Conservation (phyloP, 768 basidiomycete genomes). For the Lactifluus subvellereus region DNA sequence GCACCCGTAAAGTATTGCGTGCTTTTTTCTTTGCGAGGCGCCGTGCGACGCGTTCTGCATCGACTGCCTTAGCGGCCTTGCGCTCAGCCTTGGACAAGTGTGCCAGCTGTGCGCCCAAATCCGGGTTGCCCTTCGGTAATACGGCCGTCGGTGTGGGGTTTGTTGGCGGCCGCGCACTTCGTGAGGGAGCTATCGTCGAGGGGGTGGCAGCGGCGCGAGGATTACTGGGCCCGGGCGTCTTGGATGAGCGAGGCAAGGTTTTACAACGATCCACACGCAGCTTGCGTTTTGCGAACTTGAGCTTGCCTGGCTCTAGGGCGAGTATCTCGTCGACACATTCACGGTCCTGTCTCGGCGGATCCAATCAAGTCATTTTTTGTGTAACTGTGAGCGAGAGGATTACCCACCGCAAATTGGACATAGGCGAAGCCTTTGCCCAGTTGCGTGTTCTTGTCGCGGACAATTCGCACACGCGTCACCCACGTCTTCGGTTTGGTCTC, state of each 20-base stretch:
- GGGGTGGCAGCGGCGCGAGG: conserved; percentile 25
- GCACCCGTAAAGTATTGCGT: conserved; percentile 45
- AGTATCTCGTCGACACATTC: conserved; percentile 91
- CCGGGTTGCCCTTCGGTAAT: conserved; percentile 71
- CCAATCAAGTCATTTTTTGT: neutral
- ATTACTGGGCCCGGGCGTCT: conserved; percentile 15
- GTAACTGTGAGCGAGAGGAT: neutral
- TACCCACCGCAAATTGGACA: conserved; percentile 74
- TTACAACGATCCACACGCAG: conserved; percentile 90
- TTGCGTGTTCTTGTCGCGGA: conserved; percentile 86
- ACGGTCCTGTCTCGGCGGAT: conserved; percentile 53
- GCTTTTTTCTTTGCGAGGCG: conserved; percentile 89
- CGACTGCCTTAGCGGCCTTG: conserved; percentile 71
- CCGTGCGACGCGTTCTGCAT: conserved; percentile 76
- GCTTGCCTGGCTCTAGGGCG: conserved; percentile 64
- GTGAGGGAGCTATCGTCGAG: conserved; percentile 16
- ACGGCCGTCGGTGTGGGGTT: conserved; percentile 28
- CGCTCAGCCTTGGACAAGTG: conserved; percentile 80
- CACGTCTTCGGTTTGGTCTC: conserved; percentile 44
- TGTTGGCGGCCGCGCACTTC: conserved; percentile 5
- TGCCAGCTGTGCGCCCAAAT: conserved; percentile 70
- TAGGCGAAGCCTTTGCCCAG: conserved; percentile 96
- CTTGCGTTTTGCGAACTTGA: conserved; percentile 91
- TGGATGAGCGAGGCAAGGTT: conserved; percentile 43
- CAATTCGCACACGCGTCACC: conserved; percentile 82